These are phyloP conservation scores for Vitellaria paradoxa DNA, from an alignment of 179 eudicot genomes.

Conservation along the genomic window DNA sequence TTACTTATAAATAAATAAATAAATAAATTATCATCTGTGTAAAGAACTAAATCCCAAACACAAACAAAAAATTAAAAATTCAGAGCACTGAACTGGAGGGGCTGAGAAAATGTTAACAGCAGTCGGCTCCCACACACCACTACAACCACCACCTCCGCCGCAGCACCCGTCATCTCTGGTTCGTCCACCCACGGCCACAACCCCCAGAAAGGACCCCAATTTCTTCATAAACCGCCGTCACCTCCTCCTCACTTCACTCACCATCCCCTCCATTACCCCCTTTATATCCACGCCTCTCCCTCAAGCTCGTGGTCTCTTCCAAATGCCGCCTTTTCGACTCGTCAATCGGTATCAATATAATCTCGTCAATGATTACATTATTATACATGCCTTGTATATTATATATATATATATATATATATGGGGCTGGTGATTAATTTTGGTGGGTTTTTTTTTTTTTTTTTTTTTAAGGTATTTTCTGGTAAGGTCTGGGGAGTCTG, in stretches of 20 bases:
- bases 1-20: too few relatives aligned
- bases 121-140: slow-evolving; percentile 18
- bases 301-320: slow-evolving; percentile 88
- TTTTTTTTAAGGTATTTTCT: slow-evolving; percentile 66
- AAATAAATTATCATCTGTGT: too few relatives aligned
- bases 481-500: slow-evolving; percentile 95
- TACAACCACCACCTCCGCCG: slow-evolving; percentile 21
- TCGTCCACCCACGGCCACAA: not conserved
- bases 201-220: slow-evolving; percentile 8
- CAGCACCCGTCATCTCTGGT: slow-evolving; percentile 1
- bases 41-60: too few relatives aligned
- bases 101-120: not conserved
- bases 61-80: too few relatives aligned
- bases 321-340: slow-evolving; percentile 92
- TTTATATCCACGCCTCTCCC: slow-evolving; percentile 39
- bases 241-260: slow-evolving; percentile 46
- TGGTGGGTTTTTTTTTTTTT: not conserved
- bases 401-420: not conserved
- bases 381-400: not conserved
- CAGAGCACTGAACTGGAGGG: too few relatives aligned
- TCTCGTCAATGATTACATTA: not conserved
- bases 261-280: slow-evolving; percentile 49
- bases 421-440: not conserved
- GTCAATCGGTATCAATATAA: slow-evolving; percentile 53
- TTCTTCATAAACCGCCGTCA: slow-evolving; percentile 47